Conservation (phyloP, 2,329 filamentous ascomycete genomes). For the Rugonectria rugulosa region DNA sequence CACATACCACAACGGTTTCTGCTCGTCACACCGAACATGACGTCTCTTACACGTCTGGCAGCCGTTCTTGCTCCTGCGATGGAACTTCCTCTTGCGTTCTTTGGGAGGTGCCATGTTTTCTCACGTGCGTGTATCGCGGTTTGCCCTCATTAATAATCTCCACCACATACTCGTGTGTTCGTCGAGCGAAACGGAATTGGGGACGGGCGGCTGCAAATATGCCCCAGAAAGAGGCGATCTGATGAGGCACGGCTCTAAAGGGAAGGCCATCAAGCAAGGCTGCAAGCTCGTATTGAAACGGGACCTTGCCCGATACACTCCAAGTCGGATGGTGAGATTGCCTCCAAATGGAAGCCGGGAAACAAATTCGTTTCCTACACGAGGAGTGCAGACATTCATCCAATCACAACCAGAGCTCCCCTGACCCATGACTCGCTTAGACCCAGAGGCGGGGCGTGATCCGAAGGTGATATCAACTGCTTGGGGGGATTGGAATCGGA, state of each 20-base stretch:
- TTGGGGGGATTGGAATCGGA: constrained; percentile 10
- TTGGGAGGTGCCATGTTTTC: constrained; percentile 46
- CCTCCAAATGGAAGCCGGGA: constrained; percentile 39
- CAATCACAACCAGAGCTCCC: constrained; percentile 35
- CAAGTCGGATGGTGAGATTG: constrained; percentile 37
- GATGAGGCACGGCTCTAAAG: constrained; percentile 32
- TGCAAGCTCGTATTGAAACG: constrained; percentile 38
- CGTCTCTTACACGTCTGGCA: constrained; percentile 49
- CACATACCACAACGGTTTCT: constrained; percentile 54
- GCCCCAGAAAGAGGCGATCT: constrained; percentile 29
- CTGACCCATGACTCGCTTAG: constrained; percentile 40
- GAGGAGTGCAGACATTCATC: constrained; percentile 33
- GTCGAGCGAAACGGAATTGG: constrained; percentile 32
- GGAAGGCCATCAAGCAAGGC: constrained; percentile 34
- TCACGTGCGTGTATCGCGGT: constrained; percentile 26
- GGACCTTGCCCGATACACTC: constrained; percentile 38
- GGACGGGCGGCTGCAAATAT: constrained; percentile 39
- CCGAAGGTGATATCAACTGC: constrained; percentile 22
- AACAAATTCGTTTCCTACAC: constrained; percentile 42
- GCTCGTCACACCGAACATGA: constrained; percentile 56
- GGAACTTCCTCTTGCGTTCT: constrained; percentile 48
- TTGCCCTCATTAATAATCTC: constrained; percentile 22
- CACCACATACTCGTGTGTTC: constrained; percentile 36
- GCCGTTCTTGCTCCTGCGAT: constrained; percentile 48
- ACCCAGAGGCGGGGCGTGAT: constrained; percentile 34